phyloP scores from a whole-genome alignment of 139 green algal genomes.

The Chlorella vulgaris region DNA sequence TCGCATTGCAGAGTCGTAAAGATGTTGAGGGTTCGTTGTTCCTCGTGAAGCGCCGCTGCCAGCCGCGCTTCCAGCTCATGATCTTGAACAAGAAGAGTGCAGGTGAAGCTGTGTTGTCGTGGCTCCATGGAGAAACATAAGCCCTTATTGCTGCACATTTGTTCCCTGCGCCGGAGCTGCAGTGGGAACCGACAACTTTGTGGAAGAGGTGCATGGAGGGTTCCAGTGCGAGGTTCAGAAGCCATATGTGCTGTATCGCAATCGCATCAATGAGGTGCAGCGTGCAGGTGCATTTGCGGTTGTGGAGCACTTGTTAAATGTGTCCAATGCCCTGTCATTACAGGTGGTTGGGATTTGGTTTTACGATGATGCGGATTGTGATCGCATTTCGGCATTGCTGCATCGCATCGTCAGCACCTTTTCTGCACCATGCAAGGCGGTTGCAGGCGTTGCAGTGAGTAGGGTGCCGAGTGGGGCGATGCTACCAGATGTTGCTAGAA shows the following conservation, averaged over 20 bases:
- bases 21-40: constrained; percentile 93
- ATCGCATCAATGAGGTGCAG: constrained; percentile 25
- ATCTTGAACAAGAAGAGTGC: constrained; percentile 88
- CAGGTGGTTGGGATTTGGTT: constrained; percentile 94
- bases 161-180: not conserved
- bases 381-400: constrained; percentile 68
- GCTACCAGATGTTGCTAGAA: not conserved
- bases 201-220: constrained; percentile 69
- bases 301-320: not conserved
- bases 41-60: constrained; percentile 72
- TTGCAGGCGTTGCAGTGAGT: not conserved
- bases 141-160: not conserved
- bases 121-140: not conserved
- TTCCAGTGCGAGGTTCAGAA: constrained; percentile 79
- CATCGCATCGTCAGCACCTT: constrained; percentile 53
- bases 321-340: not conserved
- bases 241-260: constrained; percentile 89
- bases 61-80: constrained; percentile 83
- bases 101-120: constrained; percentile 22
- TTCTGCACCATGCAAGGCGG: constrained; percentile 19
- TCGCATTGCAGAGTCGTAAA: constrained; percentile 64
- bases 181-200: constrained; percentile 71
- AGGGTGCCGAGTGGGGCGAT: not conserved
- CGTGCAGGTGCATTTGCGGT: not conserved
- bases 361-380: constrained; percentile 80